Percentiles rank a stretch among this genome's conserved stretches.
phyloP scores from a whole-genome alignment of 2,329 filamentous ascomycete genomes.

The Cladosporium sp. region DNA sequence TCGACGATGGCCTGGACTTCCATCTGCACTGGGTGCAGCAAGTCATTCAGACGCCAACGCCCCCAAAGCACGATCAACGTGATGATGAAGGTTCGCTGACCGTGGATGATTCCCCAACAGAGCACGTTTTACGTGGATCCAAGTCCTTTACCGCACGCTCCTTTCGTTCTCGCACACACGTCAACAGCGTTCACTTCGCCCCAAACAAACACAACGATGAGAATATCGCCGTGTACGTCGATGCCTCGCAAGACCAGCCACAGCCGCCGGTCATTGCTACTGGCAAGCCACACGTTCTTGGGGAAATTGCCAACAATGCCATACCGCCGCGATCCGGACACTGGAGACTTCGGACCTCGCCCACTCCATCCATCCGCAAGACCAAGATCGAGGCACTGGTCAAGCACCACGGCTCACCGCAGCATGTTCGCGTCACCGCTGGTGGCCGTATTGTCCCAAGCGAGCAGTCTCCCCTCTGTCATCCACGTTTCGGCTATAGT shows the following conservation, averaged over 20 bases:
- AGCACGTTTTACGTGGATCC: slow-evolving; percentile 35
- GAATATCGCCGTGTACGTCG: slow-evolving; percentile 23
- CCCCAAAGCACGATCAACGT: background rate
- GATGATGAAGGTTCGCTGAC: slow-evolving; percentile 17
- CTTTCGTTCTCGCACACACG: slow-evolving; percentile 29
- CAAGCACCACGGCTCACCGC: slow-evolving; percentile 49
- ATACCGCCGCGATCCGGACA: slow-evolving; percentile 24
- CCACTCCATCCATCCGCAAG: slow-evolving; percentile 48
- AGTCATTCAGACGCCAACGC: slow-evolving; percentile 21
- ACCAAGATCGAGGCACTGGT: slow-evolving; percentile 47
- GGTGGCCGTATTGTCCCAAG: slow-evolving; percentile 51
- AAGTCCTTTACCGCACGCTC: slow-evolving; percentile 35
- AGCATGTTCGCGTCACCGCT: slow-evolving; percentile 48
- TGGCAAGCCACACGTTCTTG: slow-evolving; percentile 22
- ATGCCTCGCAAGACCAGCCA: slow-evolving; percentile 16
- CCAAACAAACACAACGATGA: slow-evolving; percentile 28
- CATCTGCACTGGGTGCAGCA: slow-evolving; percentile 19
- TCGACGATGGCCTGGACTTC: background rate
- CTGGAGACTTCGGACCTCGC: slow-evolving; percentile 36
- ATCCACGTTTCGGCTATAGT: slow-evolving; percentile 36
- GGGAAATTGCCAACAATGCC: slow-evolving; percentile 31
- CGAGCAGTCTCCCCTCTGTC: slow-evolving; percentile 37
- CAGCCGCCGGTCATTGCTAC: slow-evolving; percentile 10
- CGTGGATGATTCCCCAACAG: slow-evolving; percentile 22
- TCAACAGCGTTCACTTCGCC: slow-evolving; percentile 26